phyloP scores from a whole-genome alignment of 2,329 filamentous ascomycete genomes.

The Talaromyces sp. region DNA sequence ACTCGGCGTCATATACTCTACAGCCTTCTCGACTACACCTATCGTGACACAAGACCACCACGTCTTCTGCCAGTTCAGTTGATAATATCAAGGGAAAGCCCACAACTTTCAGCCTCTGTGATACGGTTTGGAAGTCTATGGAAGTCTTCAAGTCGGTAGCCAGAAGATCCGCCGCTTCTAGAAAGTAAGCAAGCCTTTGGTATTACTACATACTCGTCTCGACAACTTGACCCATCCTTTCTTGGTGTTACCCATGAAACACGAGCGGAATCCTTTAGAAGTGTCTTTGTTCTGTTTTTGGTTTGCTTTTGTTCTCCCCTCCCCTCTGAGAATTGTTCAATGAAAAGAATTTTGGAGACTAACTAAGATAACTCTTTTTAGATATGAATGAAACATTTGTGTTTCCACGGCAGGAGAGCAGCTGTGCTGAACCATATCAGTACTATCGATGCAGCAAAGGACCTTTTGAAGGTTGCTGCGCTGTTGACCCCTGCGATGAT shows the following conservation, averaged over 20 bases:
- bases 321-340: not conserved
- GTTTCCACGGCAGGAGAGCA: not conserved
- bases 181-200: not conserved
- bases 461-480: conserved; percentile 32
- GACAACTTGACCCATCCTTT: not conserved
- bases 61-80: not conserved
- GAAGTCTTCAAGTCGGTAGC: not conserved
- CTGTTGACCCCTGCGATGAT: conserved; percentile 29
- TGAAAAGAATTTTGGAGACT: not conserved
- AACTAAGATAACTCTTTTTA: not conserved
- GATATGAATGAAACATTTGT: not conserved
- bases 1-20: not conserved
- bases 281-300: not conserved
- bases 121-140: too few species aligned
- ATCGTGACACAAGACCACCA: not conserved
- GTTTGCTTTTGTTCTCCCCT: too few species aligned
- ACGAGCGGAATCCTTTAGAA: not conserved
- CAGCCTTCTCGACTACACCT: not conserved
- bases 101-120: not conserved
- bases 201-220: not conserved
- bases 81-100: not conserved
- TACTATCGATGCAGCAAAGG: conserved; percentile 13
- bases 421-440: conserved; percentile 3
- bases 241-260: not conserved
- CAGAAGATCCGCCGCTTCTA: not conserved